Conservation (phyloP, 352 stramenopile species). For the Globisporangium nagaii region DNA sequence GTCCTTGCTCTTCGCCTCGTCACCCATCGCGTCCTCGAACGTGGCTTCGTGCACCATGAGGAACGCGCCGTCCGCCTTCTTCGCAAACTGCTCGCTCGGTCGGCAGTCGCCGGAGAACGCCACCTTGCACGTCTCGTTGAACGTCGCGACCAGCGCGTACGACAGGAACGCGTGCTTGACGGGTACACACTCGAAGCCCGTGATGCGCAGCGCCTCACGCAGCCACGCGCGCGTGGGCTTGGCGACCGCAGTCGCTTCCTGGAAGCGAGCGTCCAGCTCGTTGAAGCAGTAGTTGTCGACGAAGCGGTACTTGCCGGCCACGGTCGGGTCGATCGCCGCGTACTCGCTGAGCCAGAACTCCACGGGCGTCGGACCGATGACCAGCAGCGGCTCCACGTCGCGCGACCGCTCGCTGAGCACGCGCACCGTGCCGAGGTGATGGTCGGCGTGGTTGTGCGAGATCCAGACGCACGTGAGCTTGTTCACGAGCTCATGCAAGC, state of each 20-base stretch:
- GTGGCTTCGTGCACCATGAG: slow-evolving; percentile 98
- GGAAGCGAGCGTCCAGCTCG: slow-evolving; percentile 31
- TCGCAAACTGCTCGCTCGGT: slow-evolving; percentile 66
- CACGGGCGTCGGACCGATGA: slow-evolving; percentile 91
- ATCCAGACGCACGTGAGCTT: slow-evolving; percentile 93
- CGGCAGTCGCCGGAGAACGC: slow-evolving; percentile 95
- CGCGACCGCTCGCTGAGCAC: slow-evolving; percentile 76
- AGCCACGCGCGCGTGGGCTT: slow-evolving; percentile 39
- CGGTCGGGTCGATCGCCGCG: slow-evolving; percentile 56
- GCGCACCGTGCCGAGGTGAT: slow-evolving; percentile 93
- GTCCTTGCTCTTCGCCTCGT: slow-evolving; percentile 91
- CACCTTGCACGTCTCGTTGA: slow-evolving; percentile 65
- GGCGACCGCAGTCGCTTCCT: slow-evolving; percentile 23
- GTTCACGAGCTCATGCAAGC: slow-evolving; percentile 48
- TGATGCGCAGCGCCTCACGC: slow-evolving; percentile 32
- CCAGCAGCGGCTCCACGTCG: slow-evolving; percentile 63
- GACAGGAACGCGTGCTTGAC: slow-evolving; percentile 89
- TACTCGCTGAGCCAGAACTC: slow-evolving; percentile 92
- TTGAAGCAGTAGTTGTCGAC: slow-evolving; percentile 87
- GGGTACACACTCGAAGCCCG: slow-evolving; percentile 52
- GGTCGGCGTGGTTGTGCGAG: slow-evolving; percentile 97
- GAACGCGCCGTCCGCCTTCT: slow-evolving; percentile 56
- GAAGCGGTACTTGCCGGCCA: slow-evolving; percentile 86
- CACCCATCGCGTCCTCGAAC: slow-evolving; percentile 92
- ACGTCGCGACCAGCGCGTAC: slow-evolving; percentile 87